Base-by-base conservation (phyloP, 2,329 filamentous ascomycete species). In the Fusarium verrucosum region DNA sequence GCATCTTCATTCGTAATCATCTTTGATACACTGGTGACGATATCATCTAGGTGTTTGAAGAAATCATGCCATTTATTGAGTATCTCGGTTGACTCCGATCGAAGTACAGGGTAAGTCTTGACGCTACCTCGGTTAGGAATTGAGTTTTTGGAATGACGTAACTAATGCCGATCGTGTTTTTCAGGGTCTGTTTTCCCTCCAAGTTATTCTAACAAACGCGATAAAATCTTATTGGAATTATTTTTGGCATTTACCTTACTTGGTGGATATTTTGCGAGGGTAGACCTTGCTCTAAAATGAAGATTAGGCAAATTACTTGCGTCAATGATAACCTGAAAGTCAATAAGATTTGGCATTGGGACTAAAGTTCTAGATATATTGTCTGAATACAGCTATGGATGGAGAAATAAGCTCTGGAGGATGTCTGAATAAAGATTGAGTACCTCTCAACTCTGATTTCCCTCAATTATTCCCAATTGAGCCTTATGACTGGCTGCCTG, bases 261-360 rank as follows among this genome's bases (percentile, higher is more conserved):
- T 22, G 53, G 53, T 7, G 64, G 42, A 10, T 64, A 63, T 1
- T 65, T 53, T 17, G 60, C 65, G 16, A 63, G 60, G 32, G 13
- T 63, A 63, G 11, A 40, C 60, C 11, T 65, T 65, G 33, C 50
- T 50, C 60, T 64, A 5, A 0, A 3, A 4, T 14, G 4, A 0
- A 1, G 11, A 20, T 14, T 32, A 11, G 13, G 10, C 22, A 28
- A 49, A 32, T 8, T 25, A 60, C 47, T 28, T 49, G 22, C 60
- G 35, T 64, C 60, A 14, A 64, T 65, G 4, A 65, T 45, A 7
- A n/a, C n/a, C n/a, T n/a, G n/a, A n/a, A n/a, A 64, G 28, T 60
- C 60, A 64, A 50, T 60, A 64, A 1, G 60, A 64, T 10, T 42
- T 38, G n/a, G 47, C 35, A 7, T 33, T 45, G 5, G 23, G 23